Base-by-base conservation (phyloP, 2,329 filamentous ascomycete genomes). In the Mycocentrospora acerina region DNA sequence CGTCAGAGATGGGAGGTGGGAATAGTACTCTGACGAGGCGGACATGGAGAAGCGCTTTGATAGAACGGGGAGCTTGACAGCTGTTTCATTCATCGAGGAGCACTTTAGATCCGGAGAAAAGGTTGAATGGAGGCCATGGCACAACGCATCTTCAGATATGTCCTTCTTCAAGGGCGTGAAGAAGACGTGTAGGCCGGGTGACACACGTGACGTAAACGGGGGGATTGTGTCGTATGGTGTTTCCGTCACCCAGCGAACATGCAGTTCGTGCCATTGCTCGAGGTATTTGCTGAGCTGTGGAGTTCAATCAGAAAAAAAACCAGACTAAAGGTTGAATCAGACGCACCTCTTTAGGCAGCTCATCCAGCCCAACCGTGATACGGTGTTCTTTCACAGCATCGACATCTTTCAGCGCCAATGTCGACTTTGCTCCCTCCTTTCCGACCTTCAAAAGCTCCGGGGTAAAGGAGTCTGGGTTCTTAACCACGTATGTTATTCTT, bases 181-280 rank as follows among this genome's bases (percentile, higher is more conserved):
- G 55, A 86, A 86, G 17, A 90, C 73, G 71, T 96, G 90, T 15
- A 97, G 71, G 3, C 91, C 91, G 1, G 90, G 83, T 2, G 88
- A 82, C 11, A 90, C 67, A 42, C 86, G 80, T 35, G 89, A 89
- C 29, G 80, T 73, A 56, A 93, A 85, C 2, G 90, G 90, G 26
- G 83, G 76, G 29, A 84, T 71, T 1, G 78, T 72, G 26, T 78
- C 71, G 61, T 83, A 84, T 2, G 75, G 57, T 6, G 60, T 55
- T 2, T 80, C 71, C 11, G 82, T 80, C n/a, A 80, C 77, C 88
- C 90, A 95, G 62, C 86, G 81, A 42, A 96, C 71, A 65, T 91
- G 86, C 28, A 96, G 70, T 64, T 89, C 83, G 55, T 85, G 79
- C 48, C 79, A 81, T 55, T 79, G 73, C 37, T 77, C 73, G 17